Base-by-base conservation (phyloP, 2,329 filamentous ascomycete genomes). In the Paracamarosporium sp. region DNA sequence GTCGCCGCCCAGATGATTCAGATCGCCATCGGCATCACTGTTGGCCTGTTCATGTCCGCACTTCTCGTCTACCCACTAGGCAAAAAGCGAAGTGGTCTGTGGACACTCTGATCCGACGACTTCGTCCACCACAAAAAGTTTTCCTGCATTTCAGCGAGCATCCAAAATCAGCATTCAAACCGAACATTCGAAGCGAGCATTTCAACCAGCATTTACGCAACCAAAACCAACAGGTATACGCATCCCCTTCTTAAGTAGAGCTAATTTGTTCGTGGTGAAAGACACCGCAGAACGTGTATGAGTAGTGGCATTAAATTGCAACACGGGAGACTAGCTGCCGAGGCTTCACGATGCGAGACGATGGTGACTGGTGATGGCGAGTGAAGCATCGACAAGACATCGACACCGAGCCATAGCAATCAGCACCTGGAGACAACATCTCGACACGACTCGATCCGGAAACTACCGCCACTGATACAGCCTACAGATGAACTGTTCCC, bases 11-110 rank as follows among this genome's bases (percentile, higher is more conserved):
- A 70, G 3, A 81, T 83, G 51, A 79, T 83, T 38, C 79, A 83
- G 62, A 79, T 83, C 13, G 81, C 81, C 22, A 82, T 83, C 61
- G 81, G 81, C 7, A 82, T 83, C 44, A 82, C 80, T 7, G 81
- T 83, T 1, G 81, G 81, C 2, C 60, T 83, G 50, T 83, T 83
- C 66, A 72, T 83, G 66, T 78, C 76, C 38, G 80, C 80, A 9
- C 72, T 83, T 52, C 68, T 82, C 5, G 77, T 83, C 9, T 83
- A 83, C 70, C 81, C 81, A 0, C 68, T 81, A 53, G 80, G 81
- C 43, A 83, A 82, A 70, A 78, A 74, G 67, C 73, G 80, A 50
- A 79, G 76, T 41, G 72, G 72, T 38, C 58, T 75, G 6, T 72
- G 69, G 69, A 72, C 69, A n/a, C 50, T 72, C 4, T 72, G 31